Base-by-base conservation (phyloP, 768 basidiomycete genomes). In the Jaapia argillacea region DNA sequence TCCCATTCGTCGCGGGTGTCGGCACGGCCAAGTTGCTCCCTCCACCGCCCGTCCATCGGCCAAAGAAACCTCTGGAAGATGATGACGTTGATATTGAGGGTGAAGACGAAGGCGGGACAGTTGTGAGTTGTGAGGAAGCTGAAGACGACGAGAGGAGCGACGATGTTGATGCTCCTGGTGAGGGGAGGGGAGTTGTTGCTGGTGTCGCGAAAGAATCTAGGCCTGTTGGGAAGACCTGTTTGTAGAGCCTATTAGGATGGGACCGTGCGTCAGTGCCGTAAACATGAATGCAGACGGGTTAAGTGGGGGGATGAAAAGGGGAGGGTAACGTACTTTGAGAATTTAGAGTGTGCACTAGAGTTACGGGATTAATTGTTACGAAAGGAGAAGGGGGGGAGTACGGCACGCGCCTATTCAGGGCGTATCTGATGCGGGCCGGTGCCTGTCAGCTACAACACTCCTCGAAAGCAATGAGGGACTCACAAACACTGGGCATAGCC, bases 401-500 rank as follows among this genome's bases (percentile, higher is more conserved):
- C 24, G 3, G 24, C 33, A 46, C 67, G 53, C 49, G 68, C 78
- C 68, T 81, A 51, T 82, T 84, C 37, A 83, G 58, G 4, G 68
- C 54, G 45, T 69, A 70, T 42, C 69, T 69, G 44, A n/a, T n/a
- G n/a, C n/a, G n/a, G n/a, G n/a, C n/a, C n/a, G n/a, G n/a, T n/a
- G n/a, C n/a, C n/a, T n/a, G n/a, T n/a, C n/a, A n/a, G n/a, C n/a
- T n/a, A n/a, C n/a, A n/a, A n/a, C n/a, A n/a, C n/a, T n/a, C n/a
- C n/a, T n/a, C n/a, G n/a, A n/a, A n/a, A n/a, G n/a, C n/a, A n/a
- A n/a, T 13, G 16, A 38, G 46, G 48, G 6, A 69, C 70, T 59
- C 58, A 85, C 76, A 86, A 67, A 65, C 83, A 86, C 51, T 85
- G 83, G 5, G 86, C 51, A 55, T 87, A 87, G 25, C 85, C 85